A percentile compares a stretch with the other conserved stretches of the same genome.
These are phyloP conservation scores for Pseudomonodictys pantanalensis DNA, from an alignment of 495 filamentous ascomycete genomes.

Conservation along the genomic window DNA sequence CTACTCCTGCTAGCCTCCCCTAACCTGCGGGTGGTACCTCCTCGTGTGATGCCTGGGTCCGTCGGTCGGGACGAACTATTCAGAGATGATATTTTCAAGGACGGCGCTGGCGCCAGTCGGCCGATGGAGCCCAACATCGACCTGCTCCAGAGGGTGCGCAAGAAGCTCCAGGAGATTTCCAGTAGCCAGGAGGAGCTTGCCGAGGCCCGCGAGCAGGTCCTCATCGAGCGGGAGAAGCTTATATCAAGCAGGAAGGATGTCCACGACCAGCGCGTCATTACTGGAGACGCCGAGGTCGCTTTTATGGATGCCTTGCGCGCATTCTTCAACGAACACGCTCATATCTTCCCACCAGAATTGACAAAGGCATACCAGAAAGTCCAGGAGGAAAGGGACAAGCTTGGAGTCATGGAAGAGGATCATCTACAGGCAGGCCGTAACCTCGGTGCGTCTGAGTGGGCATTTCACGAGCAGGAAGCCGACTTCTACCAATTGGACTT, in stretches of 20 bases:
- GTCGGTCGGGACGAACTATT: no score
- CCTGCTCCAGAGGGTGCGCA: not conserved
- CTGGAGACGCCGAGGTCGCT: not conserved
- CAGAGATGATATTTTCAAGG: no score
- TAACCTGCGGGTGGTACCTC: no score
- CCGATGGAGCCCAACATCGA: not conserved
- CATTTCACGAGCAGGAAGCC: constrained; percentile 1
- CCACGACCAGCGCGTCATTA: not conserved
- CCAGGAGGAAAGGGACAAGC: not conserved
- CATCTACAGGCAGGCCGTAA: not conserved
- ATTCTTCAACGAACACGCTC: not conserved
- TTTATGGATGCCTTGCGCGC: constrained; percentile 3
- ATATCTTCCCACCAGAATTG: not conserved
- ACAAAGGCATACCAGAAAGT: not conserved
- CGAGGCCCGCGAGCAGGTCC: not conserved
- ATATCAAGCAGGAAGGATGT: not conserved
- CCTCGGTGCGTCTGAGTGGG: constrained; percentile 1
- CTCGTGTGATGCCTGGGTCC: no score
- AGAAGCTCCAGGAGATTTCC: not conserved
- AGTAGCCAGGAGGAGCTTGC: not conserved
- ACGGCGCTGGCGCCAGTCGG: no score
- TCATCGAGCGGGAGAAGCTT: constrained; percentile 1
- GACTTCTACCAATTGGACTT: constrained; percentile 7
- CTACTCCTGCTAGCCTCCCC: no score
- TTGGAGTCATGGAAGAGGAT: constrained; percentile 1